Base-by-base conservation (phyloP, 2,329 filamentous ascomycete species). In the Diaporthe longicolla region DNA sequence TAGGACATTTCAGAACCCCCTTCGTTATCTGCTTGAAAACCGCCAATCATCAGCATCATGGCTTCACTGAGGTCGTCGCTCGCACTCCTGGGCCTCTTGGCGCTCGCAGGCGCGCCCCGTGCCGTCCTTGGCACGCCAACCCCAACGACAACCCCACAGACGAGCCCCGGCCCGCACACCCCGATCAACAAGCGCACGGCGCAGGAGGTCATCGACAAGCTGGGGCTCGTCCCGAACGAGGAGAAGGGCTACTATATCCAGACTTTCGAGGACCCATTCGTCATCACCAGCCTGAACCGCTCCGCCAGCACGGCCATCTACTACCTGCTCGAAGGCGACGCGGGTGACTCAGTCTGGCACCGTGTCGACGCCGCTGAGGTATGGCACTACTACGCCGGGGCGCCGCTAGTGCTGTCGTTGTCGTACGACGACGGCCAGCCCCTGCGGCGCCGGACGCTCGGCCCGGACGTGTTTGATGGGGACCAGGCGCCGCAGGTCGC, bases 301-400 rank as follows among this genome's bases (percentile, higher is more conserved):
- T 85, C 86, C 1, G 73, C 81, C 72, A 87, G 85, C 80, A 88
- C 87, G 0, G 83, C 82, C 65, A 89, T 89, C 77, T 89, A 89
- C 81, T 89, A 89, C 76, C 83, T 89, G 0, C 84, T 89, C 7
- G 84, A 88, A 71, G 84, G 85, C 45, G 75, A 79, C 10, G 79
- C 76, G 0, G 83, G 85, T 0, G 76, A 82, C 24, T 89, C 87
- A 5, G 78, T 83, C 73, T 89, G 87, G 87, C 87, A 89, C 79
- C 85, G 85, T 70, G 83, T 87, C 65, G 86, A 88, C 72, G 84
- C 85, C 3, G 84, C 80, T 50, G 86, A 89, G 77, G 79, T 87
- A 11, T 89, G 88, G 88, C 88, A 89, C 77, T 84, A 87, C 80
- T 89, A 89, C 68, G 87, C 86, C 11, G 88, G 88, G 7, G 86